Evolutionary conservation across 1,284 basidiomycete species (phyloP), one percentile per base, ranked within the genome.

Genomic region (Moniliella sp.): DNA sequence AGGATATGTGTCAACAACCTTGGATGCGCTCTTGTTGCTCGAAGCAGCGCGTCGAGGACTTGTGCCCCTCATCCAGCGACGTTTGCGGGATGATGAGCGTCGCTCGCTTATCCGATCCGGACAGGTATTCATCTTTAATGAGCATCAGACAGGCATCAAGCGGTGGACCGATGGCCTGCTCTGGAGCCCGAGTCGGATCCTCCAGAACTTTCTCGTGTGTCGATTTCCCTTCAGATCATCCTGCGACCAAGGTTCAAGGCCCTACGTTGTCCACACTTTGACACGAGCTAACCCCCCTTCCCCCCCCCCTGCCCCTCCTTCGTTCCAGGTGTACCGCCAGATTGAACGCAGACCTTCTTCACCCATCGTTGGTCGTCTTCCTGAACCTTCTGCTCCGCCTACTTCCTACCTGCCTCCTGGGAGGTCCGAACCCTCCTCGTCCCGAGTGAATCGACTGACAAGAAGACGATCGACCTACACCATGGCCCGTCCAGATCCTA

Each of bases 121-220:
- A 36, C 78, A 79, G 3, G 81, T 97, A 18, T 97, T 23, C 93
- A 54, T 94, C 39, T 94, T 94, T 58, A 83, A 97, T 62, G 86
- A 93, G 65, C 76, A 81, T 48, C 83, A 93, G 63, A 83, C 80
- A 50, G 84, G 84, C 21, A 94, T 97, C 67, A 93, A 91, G 65
- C 71, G 88, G 31, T 94, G 88, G 86, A 97, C 88, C 0, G 86
- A 97, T 63, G 86, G 86, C 4, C 76, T 82, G 59, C n/a, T 23
- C 8, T 94, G 86, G 88, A 77, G 75, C 12, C 76, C 77, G 0
- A 78, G 75, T 37, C 67, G 81, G n/a, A 84, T 93, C 27, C 67
- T 93, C 28, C 81, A 80, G 54, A 94, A n/a, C 64, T 94, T 93
- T 58, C 67, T 94, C 44, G 21, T 23, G 21, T n/a, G 21, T 23